Percentiles rank a stretch among this genome's conserved stretches.
Evolutionary conservation across 768 basidiomycete species (phyloP).

Genomic region (Holtermanniella nyarrowii): DNA sequence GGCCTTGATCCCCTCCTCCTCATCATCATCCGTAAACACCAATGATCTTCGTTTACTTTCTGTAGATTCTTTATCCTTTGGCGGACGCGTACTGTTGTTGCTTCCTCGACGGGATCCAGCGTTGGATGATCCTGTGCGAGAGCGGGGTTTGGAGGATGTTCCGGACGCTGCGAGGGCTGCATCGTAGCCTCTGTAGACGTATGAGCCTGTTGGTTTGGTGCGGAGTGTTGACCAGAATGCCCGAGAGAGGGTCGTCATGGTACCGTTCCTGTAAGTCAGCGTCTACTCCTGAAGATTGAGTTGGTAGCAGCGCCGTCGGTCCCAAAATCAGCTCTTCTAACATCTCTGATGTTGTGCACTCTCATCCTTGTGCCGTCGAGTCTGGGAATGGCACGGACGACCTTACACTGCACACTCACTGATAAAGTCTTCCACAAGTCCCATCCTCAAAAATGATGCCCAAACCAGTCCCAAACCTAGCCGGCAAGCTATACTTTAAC

Average conservation of each 20-base stretch:
- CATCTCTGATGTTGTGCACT: constrained; percentile 1
- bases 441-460: constrained; percentile 43
- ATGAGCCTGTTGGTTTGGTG: constrained; percentile 36
- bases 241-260: constrained; percentile 33
- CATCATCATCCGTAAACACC: background rate
- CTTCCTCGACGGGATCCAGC: constrained; percentile 26
- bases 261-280: constrained; percentile 31
- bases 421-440: constrained; percentile 37
- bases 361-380: constrained; percentile 5
- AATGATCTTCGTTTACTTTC: background rate
- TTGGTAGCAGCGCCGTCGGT: too few relatives aligned
- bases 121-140: constrained; percentile 8
- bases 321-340: too few relatives aligned
- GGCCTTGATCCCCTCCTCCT: background rate
- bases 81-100: constrained; percentile 10
- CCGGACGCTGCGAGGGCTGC: constrained; percentile 30
- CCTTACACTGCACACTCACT: constrained; percentile 36
- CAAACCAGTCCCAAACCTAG: constrained; percentile 26
- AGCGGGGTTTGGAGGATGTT: constrained; percentile 10
- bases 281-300: too few relatives aligned
- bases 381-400: constrained; percentile 4
- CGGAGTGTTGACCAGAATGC: constrained; percentile 37
- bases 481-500: constrained; percentile 38
- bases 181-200: constrained; percentile 42
- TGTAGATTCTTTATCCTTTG: background rate